Percentiles rank a stretch among this genome's conserved stretches.
phyloP scores from a whole-genome alignment of 2,329 filamentous ascomycete species.

The Sporothrix euskadiensis region DNA sequence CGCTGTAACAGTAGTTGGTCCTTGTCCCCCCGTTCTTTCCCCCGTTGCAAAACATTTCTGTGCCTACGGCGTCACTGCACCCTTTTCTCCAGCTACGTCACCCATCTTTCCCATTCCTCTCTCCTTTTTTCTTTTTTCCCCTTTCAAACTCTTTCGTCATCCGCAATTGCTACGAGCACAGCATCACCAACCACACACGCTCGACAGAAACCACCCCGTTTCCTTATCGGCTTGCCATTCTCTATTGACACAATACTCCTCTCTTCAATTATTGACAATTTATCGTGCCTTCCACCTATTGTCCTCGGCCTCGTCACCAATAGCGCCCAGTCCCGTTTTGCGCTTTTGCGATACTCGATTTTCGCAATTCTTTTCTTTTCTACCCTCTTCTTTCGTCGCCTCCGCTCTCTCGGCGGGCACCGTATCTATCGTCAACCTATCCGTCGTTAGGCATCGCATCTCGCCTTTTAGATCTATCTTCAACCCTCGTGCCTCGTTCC shows the following conservation, averaged over 20 bases:
- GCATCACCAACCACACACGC: constrained; percentile 22
- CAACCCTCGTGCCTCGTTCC: not conserved
- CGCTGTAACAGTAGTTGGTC: constrained; percentile 9
- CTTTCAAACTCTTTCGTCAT: constrained; percentile 28
- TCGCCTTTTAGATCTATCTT: not conserved
- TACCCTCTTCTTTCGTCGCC: not conserved
- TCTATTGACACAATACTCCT: not conserved
- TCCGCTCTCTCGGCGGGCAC: not conserved
- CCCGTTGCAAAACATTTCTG: constrained; percentile 27
- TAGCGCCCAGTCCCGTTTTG: not conserved
- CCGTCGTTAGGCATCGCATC: not conserved
- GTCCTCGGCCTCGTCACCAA: constrained; percentile 16
- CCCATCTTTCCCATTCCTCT: constrained; percentile 22
- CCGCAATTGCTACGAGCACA: constrained; percentile 19
- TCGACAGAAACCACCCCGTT: not conserved
- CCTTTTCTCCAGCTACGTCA: constrained; percentile 35
- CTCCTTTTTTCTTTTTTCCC: constrained; percentile 25
- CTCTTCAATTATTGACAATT: not conserved
- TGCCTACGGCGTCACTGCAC: constrained; percentile 25
- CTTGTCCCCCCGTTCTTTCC: constrained; percentile 19
- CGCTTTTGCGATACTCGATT: constrained; percentile 9
- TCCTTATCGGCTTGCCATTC: constrained; percentile 18
- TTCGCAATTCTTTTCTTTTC: not conserved
- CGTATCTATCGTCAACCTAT: not conserved
- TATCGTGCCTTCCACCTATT: not conserved